These are phyloP conservation scores for Erythrobasidium yunnanense DNA, from an alignment of 768 basidiomycete species.

Conservation along the genomic window DNA sequence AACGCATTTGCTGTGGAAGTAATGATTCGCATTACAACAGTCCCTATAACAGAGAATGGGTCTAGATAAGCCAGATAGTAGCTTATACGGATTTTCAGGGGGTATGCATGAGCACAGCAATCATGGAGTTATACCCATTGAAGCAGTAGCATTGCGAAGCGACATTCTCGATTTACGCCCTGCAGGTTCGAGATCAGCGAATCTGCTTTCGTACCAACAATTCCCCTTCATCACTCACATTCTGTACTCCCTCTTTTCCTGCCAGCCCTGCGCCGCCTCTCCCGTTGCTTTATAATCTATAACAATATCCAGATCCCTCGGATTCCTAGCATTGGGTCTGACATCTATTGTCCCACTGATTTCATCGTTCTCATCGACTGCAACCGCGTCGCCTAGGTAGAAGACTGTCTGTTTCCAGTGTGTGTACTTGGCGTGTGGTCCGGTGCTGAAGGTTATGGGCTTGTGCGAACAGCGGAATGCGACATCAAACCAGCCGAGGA, in stretches of 20 bases:
- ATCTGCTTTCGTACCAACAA: no score
- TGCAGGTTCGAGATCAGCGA: not conserved
- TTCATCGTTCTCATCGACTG: conserved; percentile 56
- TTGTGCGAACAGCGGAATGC: conserved; percentile 92
- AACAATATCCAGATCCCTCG: conserved; percentile 84
- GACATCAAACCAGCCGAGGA: conserved; percentile 98
- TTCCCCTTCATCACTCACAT: conserved; percentile 18
- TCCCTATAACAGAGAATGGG: no score
- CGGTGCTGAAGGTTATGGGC: conserved; percentile 88
- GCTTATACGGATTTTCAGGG: no score
- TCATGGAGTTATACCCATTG: no score
- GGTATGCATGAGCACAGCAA: no score
- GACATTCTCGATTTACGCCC: conserved; percentile 13
- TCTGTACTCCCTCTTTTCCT: conserved; percentile 22
- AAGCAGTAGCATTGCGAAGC: no score
- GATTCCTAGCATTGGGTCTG: conserved; percentile 81
- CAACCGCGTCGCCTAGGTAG: conserved; percentile 74
- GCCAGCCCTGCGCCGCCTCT: conserved; percentile 2
- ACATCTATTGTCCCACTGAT: conserved; percentile 65
- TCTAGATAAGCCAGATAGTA: no score
- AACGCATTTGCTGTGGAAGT: no score
- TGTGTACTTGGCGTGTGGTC: conserved; percentile 74
- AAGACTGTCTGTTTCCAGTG: conserved; percentile 55
- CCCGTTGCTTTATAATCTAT: conserved; percentile 54
- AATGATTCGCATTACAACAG: no score